Percentiles rank a stretch among this genome's conserved stretches.
phyloP scores from a whole-genome alignment of 352 stramenopile species.

The Phytophthora megakarya region DNA sequence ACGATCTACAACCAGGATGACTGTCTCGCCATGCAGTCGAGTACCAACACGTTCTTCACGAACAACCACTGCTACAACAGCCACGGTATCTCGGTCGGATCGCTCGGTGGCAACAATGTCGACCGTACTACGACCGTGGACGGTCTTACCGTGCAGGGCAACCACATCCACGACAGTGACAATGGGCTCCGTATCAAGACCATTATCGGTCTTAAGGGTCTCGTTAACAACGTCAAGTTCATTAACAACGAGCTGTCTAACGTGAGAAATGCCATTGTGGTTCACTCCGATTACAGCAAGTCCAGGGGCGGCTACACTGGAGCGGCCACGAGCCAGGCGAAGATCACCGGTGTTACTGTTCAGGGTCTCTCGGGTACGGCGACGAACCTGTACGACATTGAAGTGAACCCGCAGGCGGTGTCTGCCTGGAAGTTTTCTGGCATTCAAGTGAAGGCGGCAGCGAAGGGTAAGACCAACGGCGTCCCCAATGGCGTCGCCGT shows the following conservation, averaged over 20 bases:
- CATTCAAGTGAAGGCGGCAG: constrained; percentile 14
- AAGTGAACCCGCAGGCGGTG: constrained; percentile 26
- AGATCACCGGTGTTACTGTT: constrained; percentile 9
- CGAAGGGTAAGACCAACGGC: constrained; percentile 24
- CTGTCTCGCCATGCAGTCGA: constrained; percentile 33
- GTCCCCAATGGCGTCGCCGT: constrained; percentile 16
- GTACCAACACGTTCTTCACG: constrained; percentile 24
- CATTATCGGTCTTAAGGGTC: constrained; percentile 5
- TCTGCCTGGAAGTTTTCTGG: constrained; percentile 30
- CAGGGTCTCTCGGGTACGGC: constrained; percentile 13
- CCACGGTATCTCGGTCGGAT: constrained; percentile 40
- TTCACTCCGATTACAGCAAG: constrained; percentile 24
- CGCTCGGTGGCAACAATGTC: constrained; percentile 24
- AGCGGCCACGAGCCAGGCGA: neutral
- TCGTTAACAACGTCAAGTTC: neutral
- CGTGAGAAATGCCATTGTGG: neutral
- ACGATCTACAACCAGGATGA: constrained; percentile 11
- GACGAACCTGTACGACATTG: constrained; percentile 31
- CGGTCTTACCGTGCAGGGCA: constrained; percentile 27
- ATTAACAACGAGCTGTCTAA: neutral
- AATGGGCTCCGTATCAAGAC: constrained; percentile 40
- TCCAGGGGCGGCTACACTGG: constrained; percentile 10
- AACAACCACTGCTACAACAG: constrained; percentile 20
- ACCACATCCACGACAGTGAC: constrained; percentile 36
- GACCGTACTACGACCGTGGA: constrained; percentile 20